These are phyloP conservation scores for Sporobolus alterniflorus DNA, from an alignment of 202 grass and related monocot genomes.

Conservation along the genomic window DNA sequence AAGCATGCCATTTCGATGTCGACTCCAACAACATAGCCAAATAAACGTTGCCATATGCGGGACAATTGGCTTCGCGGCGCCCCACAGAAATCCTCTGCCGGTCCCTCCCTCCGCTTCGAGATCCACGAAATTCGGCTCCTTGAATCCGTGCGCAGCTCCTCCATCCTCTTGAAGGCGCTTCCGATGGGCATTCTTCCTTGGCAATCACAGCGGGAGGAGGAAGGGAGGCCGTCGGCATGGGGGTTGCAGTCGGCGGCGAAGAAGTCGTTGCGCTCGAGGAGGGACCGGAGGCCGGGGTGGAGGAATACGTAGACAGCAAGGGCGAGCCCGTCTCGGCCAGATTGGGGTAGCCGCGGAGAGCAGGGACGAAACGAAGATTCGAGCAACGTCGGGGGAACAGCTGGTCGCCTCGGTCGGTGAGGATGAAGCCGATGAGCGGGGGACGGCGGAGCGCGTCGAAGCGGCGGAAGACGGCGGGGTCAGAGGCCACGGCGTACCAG, in stretches of 20 bases:
- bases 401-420: background rate
- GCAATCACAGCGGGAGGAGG: background rate
- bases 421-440: background rate
- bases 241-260: conserved; percentile 62
- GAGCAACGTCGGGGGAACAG: background rate
- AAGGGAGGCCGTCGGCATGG: conserved; percentile 18
- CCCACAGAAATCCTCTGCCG: too few species aligned
- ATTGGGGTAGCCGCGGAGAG: background rate
- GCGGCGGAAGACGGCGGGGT: background rate
- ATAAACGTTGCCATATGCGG: too few species aligned
- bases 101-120: too few species aligned
- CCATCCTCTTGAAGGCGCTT: too few species aligned
- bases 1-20: too few species aligned
- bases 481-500: background rate
- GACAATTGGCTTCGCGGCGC: too few species aligned
- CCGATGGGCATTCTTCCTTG: too few species aligned
- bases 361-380: background rate
- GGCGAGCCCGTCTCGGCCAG: background rate
- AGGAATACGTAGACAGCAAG: background rate
- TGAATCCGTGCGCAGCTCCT: too few species aligned
- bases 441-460: conserved; percentile 1
- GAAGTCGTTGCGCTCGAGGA: conserved; percentile 58
- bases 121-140: too few species aligned
- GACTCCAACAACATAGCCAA: too few species aligned
- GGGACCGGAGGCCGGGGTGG: conserved; percentile 27